Conservation (phyloP, 2,329 filamentous ascomycete genomes). For the Fusarium luffae region DNA sequence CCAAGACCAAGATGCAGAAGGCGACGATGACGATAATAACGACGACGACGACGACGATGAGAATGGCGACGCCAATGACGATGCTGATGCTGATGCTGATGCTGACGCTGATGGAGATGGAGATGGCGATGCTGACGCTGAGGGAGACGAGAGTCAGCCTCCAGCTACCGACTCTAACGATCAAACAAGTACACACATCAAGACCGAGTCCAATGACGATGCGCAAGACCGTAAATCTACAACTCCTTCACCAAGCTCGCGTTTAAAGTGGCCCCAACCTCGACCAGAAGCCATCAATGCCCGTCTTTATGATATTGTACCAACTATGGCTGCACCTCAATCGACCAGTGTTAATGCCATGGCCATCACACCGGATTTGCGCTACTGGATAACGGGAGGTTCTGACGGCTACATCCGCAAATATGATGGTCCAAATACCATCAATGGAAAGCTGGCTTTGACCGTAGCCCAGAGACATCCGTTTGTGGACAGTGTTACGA, state of each 20-base stretch:
- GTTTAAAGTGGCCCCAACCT: conserved; percentile 66
- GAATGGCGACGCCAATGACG: conserved; percentile 50
- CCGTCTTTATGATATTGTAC: conserved; percentile 90
- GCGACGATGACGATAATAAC: conserved; percentile 39
- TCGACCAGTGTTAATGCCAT: conserved; percentile 95
- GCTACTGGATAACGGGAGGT: conserved; percentile 94
- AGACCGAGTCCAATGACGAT: conserved; percentile 41
- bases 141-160: conserved; percentile 45
- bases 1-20: conserved; percentile 44
- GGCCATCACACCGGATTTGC: conserved; percentile 90
- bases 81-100: conserved; percentile 51
- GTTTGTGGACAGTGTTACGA: conserved; percentile 96
- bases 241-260: conserved; percentile 43
- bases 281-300: conserved; percentile 83
- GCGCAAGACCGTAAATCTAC: conserved; percentile 44
- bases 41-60: conserved; percentile 52
- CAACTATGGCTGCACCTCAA: conserved; percentile 95
- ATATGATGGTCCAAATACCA: conserved; percentile 94
- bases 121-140: conserved; percentile 56
- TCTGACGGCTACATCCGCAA: conserved; percentile 96
- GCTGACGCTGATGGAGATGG: conserved; percentile 51
- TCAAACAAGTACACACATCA: conserved; percentile 54
- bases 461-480: conserved; percentile 96
- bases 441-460: conserved; percentile 91
- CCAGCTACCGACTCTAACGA: conserved; percentile 41